phyloP scores from a whole-genome alignment of 176 grass and related monocot genomes.

The Avena insularis region DNA sequence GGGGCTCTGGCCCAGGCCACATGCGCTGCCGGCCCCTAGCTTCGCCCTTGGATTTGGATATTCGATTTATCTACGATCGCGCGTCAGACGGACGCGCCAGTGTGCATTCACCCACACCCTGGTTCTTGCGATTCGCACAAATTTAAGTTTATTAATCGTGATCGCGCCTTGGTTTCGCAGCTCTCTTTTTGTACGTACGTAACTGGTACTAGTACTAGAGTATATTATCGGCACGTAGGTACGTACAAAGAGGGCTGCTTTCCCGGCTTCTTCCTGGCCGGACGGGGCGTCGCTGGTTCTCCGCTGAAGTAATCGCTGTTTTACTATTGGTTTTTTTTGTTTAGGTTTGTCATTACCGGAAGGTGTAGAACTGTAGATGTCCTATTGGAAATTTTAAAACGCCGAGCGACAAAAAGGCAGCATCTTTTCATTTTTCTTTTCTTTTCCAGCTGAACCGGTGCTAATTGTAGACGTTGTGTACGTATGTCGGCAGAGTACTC shows the following conservation, averaged over 20 bases:
- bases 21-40: slow-evolving; percentile 21
- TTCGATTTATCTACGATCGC: not conserved
- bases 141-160: not conserved
- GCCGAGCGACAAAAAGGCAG: not conserved
- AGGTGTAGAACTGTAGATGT: not conserved
- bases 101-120: not conserved
- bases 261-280: not conserved
- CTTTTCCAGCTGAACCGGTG: not conserved
- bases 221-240: not conserved
- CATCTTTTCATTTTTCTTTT: not conserved
- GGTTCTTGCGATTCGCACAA: not conserved
- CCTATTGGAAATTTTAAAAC: not conserved
- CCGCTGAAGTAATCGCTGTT: not conserved
- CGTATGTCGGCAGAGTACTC: not conserved
- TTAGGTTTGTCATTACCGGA: not conserved
- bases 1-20: slow-evolving; percentile 19
- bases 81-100: not conserved
- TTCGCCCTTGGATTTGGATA: not conserved
- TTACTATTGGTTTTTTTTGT: not conserved
- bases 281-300: not conserved
- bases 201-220: not conserved
- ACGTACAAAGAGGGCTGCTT: not conserved
- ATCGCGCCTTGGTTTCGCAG: slow-evolving; percentile 21
- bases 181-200: slow-evolving; percentile 42
- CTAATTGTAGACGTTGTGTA: not conserved